Evolutionary conservation across 116 monocot genomes (phyloP), one percentile per base, ranked within the genome.

Genomic region (Thalassia testudinum): DNA sequence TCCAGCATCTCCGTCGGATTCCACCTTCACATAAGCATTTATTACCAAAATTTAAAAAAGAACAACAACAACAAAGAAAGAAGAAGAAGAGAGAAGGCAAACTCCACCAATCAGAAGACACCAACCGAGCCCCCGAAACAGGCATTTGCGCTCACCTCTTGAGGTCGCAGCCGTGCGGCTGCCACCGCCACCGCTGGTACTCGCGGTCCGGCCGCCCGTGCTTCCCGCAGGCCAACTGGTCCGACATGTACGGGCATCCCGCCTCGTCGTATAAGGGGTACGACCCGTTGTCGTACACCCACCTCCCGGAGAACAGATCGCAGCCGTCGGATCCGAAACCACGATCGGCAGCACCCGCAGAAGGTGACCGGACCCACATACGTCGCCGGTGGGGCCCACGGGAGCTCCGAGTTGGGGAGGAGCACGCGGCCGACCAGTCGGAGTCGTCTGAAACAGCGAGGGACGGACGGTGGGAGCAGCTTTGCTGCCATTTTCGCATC

Each of bases 101-200:
- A n/a, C n/a, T n/a, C n/a, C n/a, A n/a, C n/a, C n/a, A n/a, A n/a
- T n/a, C n/a, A n/a, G n/a, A n/a, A n/a, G n/a, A n/a, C n/a, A n/a
- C n/a, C n/a, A n/a, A n/a, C n/a, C n/a, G n/a, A n/a, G n/a, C n/a
- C n/a, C 16, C 16, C 0, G 16, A 42, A 42, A 42, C 7, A 50
- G n/a, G n/a, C n/a, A n/a, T n/a, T n/a, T n/a, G n/a, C n/a, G n/a
- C 25, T 20, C 58, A 82, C 87, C 82, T 76, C 71, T 79, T 87
- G 58, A 82, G 59, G 55, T 78, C 28, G 66, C 83, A 83, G n/a
- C 53, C 56, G 26, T 72, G 66, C 23, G 89, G 89, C 70, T 83
- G 79, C 89, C 89, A 89, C 18, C 83, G 75, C 89, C 83, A 79
- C 18, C 43, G 71, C 75, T 89, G 83, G 66, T 89, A 89, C 3